phyloP scores from a whole-genome alignment of 495 filamentous ascomycete genomes.

The Xylaria intraflava region DNA sequence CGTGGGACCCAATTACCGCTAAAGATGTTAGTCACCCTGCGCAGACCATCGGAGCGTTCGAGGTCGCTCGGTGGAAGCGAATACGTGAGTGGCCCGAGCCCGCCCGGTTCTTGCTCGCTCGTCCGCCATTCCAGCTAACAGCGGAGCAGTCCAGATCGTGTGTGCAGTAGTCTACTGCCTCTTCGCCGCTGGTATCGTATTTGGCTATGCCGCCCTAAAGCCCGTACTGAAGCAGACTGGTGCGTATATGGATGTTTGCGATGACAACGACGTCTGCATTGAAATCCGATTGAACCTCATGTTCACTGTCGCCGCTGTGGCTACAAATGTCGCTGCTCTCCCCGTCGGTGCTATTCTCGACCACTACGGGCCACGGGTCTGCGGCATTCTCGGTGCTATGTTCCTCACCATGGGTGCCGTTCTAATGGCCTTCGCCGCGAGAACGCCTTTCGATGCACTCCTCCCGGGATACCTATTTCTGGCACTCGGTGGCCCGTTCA shows the following conservation, averaged over 20 bases:
- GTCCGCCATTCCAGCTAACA: slow-evolving; percentile 5
- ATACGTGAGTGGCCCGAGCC: slow-evolving; percentile 46
- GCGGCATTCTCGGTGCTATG: slow-evolving; percentile 64
- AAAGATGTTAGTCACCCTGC: slow-evolving; percentile 20
- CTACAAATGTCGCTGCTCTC: slow-evolving; percentile 70
- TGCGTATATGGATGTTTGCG: slow-evolving; percentile 61
- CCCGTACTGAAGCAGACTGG: slow-evolving; percentile 70
- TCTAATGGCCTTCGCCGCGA: slow-evolving; percentile 62
- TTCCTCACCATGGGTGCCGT: slow-evolving; percentile 63
- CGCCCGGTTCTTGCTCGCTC: not conserved
- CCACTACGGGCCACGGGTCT: slow-evolving; percentile 69
- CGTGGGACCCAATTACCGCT: slow-evolving; percentile 37
- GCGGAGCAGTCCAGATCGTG: slow-evolving; percentile 49
- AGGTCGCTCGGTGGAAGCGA: slow-evolving; percentile 58
- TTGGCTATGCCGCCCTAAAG: slow-evolving; percentile 80
- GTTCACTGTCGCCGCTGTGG: slow-evolving; percentile 90
- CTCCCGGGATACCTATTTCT: slow-evolving; percentile 75
- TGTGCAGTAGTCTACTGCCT: slow-evolving; percentile 75
- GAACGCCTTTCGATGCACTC: slow-evolving; percentile 63
- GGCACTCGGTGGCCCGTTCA: slow-evolving; percentile 79
- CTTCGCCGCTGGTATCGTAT: slow-evolving; percentile 71
- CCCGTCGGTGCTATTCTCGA: slow-evolving; percentile 84
- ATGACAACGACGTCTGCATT: slow-evolving; percentile 52
- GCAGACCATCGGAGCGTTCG: slow-evolving; percentile 59
- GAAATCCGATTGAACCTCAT: slow-evolving; percentile 85